phyloP scores from a whole-genome alignment of 495 filamentous ascomycete species.

The Aspergillus saccharolyticus region DNA sequence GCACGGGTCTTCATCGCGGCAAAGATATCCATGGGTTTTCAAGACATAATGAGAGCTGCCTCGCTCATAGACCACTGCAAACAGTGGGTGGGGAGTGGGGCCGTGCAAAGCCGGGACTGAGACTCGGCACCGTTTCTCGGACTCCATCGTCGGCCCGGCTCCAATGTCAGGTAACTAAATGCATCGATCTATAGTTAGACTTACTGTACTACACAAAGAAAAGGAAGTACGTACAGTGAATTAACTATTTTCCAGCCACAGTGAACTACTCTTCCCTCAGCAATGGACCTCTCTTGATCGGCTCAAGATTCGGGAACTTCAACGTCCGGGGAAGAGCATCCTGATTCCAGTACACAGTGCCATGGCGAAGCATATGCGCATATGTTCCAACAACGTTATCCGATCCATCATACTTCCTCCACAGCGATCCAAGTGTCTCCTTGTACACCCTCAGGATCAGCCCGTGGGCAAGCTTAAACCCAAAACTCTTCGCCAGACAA shows the following conservation, averaged over 20 bases:
- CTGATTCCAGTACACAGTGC: conserved; percentile 16
- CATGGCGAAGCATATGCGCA: conserved; percentile 23
- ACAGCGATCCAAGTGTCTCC: conserved; percentile 21
- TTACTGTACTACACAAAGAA: no score
- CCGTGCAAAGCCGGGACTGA: background rate
- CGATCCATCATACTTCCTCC: conserved; percentile 18
- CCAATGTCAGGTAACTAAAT: no score
- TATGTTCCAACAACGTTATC: conserved; percentile 23
- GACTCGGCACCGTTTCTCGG: background rate
- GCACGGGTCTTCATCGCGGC: background rate
- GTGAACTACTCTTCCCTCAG: background rate
- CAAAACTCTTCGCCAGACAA: conserved; percentile 43
- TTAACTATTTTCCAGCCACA: no score
- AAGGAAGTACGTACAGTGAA: no score
- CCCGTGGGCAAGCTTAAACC: conserved; percentile 51
- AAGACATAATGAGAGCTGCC: background rate
- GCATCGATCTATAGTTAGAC: no score
- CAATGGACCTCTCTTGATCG: background rate
- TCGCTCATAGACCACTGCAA: background rate
- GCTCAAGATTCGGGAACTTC: background rate
- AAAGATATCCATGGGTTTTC: background rate
- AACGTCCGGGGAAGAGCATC: conserved; percentile 3
- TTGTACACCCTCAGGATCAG: conserved; percentile 39
- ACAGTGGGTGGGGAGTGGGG: background rate
- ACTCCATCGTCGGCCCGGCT: background rate